A percentile compares a stretch with the other conserved stretches of the same genome.
Conservation (phyloP, 108 stramenopile species). For the Aurantiochytrium sp. region DNA sequence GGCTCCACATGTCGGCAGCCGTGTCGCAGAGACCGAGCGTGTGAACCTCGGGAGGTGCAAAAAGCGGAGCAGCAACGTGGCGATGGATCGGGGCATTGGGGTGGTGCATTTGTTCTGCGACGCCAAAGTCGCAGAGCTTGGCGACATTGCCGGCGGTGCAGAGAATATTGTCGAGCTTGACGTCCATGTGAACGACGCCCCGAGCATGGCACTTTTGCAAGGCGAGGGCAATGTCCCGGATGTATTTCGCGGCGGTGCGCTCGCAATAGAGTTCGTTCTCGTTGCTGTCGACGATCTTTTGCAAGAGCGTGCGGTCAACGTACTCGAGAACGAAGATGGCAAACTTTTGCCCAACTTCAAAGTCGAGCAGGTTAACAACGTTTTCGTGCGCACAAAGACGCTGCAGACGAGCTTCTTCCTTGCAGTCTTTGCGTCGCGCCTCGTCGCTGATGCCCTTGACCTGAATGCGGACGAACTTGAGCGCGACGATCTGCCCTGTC, state of each 20-base stretch:
- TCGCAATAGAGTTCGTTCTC: neutral
- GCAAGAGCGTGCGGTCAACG: neutral
- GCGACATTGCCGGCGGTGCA: neutral
- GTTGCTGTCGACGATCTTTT: neutral
- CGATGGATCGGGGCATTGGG: neutral
- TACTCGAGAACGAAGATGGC: neutral
- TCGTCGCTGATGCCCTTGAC: neutral
- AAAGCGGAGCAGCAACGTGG: neutral
- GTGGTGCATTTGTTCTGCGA: neutral
- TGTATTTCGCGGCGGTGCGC: neutral
- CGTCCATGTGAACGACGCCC: neutral
- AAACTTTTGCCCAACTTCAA: neutral
- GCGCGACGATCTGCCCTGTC: neutral
- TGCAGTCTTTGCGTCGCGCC: neutral
- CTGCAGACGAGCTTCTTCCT: neutral
- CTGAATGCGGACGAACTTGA: neutral
- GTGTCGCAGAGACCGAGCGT: neutral
- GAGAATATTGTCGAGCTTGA: neutral
- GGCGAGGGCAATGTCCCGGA: neutral
- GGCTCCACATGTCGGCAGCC: constrained; percentile 20
- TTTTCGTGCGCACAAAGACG: neutral
- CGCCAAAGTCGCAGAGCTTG: constrained; percentile 20
- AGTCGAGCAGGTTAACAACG: neutral
- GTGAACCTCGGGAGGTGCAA: neutral
- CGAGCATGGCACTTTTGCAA: neutral